A percentile compares a stretch with the other conserved stretches of the same genome.
Evolutionary conservation across 208 protist species (phyloP).

Genomic region (Acanthamoeba culbertsoni): DNA sequence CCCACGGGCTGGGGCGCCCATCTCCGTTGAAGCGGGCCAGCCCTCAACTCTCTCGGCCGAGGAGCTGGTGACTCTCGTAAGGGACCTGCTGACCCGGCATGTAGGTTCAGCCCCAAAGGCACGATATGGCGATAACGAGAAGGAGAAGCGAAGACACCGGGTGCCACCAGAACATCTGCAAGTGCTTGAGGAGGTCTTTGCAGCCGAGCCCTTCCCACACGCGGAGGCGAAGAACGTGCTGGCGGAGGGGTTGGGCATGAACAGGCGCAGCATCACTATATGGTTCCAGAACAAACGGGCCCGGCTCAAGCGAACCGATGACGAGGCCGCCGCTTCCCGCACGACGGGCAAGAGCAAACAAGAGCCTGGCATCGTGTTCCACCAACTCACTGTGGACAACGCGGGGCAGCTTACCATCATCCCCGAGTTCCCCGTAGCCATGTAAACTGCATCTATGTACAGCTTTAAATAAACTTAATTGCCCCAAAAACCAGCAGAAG

Average conservation of each 20-base stretch:
- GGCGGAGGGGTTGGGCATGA: conserved; percentile 11
- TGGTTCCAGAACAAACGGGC: conserved; percentile 49
- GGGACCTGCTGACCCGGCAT: neutral
- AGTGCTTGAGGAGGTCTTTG: conserved; percentile 15
- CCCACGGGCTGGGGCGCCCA: neutral
- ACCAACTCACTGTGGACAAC: neutral
- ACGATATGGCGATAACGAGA: neutral
- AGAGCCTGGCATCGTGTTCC: neutral
- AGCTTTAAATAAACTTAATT: no score
- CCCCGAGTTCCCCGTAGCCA: neutral
- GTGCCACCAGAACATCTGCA: conserved; percentile 4
- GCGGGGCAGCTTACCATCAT: neutral
- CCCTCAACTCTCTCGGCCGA: neutral
- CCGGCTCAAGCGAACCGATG: conserved; percentile 18
- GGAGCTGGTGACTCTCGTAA: neutral
- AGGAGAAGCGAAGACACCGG: neutral
- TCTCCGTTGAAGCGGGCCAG: neutral
- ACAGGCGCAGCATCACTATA: conserved; percentile 5
- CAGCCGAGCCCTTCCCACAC: conserved; percentile 31
- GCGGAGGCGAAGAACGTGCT: conserved; percentile 29
- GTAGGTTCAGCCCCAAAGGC: neutral
- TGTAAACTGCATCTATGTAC: no score
- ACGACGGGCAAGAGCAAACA: neutral
- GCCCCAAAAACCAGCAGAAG: no score
- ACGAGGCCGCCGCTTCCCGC: neutral